Evolutionary conservation across 257 asterid species (phyloP).

Genomic region (Nicotiana undulata): DNA sequence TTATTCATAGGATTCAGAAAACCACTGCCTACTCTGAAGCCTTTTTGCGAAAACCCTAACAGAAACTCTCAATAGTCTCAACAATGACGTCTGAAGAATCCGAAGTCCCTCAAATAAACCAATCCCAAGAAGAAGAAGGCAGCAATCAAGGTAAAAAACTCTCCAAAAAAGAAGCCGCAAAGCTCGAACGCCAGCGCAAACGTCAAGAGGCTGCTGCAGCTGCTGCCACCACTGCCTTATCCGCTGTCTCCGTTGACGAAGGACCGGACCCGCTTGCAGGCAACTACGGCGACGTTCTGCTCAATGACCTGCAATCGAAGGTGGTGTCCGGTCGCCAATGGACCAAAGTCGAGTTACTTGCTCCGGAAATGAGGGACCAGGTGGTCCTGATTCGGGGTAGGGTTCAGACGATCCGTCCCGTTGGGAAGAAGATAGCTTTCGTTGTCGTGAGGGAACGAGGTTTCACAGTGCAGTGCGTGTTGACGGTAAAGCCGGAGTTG

Average conservation of each 20-base stretch:
- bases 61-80: too few relatives aligned
- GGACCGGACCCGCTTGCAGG: conserved; percentile 43
- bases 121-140: too few relatives aligned
- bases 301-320: conserved; percentile 68
- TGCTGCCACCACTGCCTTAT: conserved; percentile 36
- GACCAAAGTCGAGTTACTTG: conserved; percentile 52
- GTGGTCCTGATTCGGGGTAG: conserved; percentile 58
- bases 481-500: conserved; percentile 48
- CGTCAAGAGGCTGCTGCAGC: conserved; percentile 61
- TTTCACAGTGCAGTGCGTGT: conserved; percentile 74
- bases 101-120: too few relatives aligned
- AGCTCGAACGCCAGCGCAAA: conserved; percentile 56
- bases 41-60: too few relatives aligned
- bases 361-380: conserved; percentile 37
- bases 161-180: conserved; percentile 78
- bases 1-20: too few relatives aligned
- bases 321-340: conserved; percentile 53
- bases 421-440: conserved; percentile 73
- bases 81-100: too few relatives aligned
- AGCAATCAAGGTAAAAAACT: conserved; percentile 15
- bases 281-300: conserved; percentile 64
- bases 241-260: conserved; percentile 33
- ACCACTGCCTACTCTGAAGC: too few relatives aligned
- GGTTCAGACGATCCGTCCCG: conserved; percentile 63
- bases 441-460: conserved; percentile 71